These are phyloP conservation scores for Arctium lappa DNA, from an alignment of 129 eudicot species.

Conservation along the genomic window DNA sequence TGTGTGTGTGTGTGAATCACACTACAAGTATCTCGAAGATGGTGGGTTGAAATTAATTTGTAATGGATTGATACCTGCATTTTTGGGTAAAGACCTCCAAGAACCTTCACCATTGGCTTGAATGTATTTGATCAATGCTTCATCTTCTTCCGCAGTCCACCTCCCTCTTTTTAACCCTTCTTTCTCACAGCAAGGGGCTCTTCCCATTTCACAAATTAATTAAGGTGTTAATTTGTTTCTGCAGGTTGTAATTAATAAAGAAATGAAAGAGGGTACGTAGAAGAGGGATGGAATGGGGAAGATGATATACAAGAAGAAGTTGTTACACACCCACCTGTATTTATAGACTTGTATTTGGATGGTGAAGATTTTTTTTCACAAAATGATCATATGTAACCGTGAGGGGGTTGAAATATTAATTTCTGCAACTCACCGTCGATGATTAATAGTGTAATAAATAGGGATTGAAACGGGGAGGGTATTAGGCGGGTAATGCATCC, in stretches of 20 bases:
- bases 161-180: slow-evolving; percentile 78
- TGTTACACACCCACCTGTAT: background rate
- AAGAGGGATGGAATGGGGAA: background rate
- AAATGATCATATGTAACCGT: too few relatives aligned
- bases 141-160: slow-evolving; percentile 92
- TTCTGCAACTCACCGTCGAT: background rate
- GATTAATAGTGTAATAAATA: too few relatives aligned
- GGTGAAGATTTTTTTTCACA: background rate
- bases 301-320: background rate
- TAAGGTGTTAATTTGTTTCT: background rate
- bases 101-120: slow-evolving; percentile 84
- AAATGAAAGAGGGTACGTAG: background rate
- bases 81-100: slow-evolving; percentile 88
- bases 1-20: too few relatives aligned
- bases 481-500: too few relatives aligned
- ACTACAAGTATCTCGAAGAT: background rate
- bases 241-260: background rate
- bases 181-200: slow-evolving; percentile 92
- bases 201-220: slow-evolving; percentile 44
- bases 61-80: slow-evolving; percentile 58
- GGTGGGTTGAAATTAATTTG: background rate
- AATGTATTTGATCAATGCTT: slow-evolving; percentile 61
- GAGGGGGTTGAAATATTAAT: background rate
- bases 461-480: too few relatives aligned
- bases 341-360: background rate